These are phyloP conservation scores for Leccinum solheimii DNA, from an alignment of 1,284 basidiomycete genomes.

Conservation along the genomic window DNA sequence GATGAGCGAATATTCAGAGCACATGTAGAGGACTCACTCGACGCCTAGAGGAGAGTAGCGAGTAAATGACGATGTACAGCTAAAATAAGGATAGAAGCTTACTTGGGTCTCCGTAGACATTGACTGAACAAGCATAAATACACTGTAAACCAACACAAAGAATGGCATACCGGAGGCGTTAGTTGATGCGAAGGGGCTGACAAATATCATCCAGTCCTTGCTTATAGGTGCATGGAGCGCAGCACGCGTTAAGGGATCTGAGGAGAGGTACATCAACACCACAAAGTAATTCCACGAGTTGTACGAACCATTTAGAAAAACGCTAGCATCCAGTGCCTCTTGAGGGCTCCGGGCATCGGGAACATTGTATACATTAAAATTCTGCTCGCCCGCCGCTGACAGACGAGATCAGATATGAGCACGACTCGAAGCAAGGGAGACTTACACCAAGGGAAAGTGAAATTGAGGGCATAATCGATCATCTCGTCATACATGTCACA, in stretches of 20 bases:
- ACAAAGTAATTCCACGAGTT: neutral
- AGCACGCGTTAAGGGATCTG: neutral
- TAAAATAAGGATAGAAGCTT: constrained; percentile 20
- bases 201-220: neutral
- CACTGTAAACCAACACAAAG: constrained; percentile 9
- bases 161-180: constrained; percentile 30
- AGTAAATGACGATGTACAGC: neutral
- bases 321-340: neutral
- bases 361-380: constrained; percentile 34
- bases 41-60: constrained; percentile 37
- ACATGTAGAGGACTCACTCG: constrained; percentile 41
- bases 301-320: neutral
- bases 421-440: neutral
- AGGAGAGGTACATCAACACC: neutral
- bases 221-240: neutral
- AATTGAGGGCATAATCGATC: constrained; percentile 60
- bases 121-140: constrained; percentile 12
- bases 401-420: neutral
- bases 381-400: constrained; percentile 29
- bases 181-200: neutral
- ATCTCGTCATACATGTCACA: constrained; percentile 53
- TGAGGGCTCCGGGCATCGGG: neutral
- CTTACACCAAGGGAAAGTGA: constrained; percentile 67
- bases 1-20: neutral
- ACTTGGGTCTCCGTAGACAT: constrained; percentile 43